Evolutionary conservation across 495 filamentous ascomycete genomes (phyloP), one percentile per base, ranked within the genome.

Genomic region (Daldinia decipiens): DNA sequence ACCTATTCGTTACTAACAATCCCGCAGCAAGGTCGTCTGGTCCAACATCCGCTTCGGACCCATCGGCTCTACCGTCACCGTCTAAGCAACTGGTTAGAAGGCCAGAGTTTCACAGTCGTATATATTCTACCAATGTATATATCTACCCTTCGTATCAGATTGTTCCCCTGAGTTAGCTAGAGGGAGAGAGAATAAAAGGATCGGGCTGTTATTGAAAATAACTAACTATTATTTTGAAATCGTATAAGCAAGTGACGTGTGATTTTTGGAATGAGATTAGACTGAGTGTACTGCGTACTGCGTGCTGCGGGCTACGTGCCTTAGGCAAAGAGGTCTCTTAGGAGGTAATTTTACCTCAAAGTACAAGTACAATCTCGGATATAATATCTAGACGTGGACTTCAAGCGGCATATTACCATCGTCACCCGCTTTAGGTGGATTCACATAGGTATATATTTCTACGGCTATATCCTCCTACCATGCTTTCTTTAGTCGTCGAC

Each of bases 1-100:
- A 8, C 13, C 13, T 5, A 8, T 32, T 32, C 26, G 4, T 43
- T 15, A 12, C 72, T 71, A 68, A 74, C 69, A 68, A 34, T 27
- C 38, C 24, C 31, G n/a, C 52, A 77, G 75, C 74, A 79, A 83
- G 76, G 83, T 85, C 69, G 57, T 77, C 76, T 85, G 75, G 79
- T 85, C 89, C 74, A 91, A 92, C 87, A 91, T 92, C 84, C 84
- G 84, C 76, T 88, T 90, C 76, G 90, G 90, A 47, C 85, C 88
- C 65, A 87, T 93, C 74, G 86, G 84, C 73, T 88, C 87, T 31
- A 91, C 89, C 76, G 87, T 88, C 75, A 63, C 62, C 31, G 81
- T 76, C 59, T 79, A 75, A 77, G 55, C 69, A n/a, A 8, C 40
- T 32, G 31, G 45, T 45, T 63, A 34, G 63, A 36, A 51, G 53